Base-by-base conservation (phyloP, 345 rosid genomes). In the Pistacia vera region DNA sequence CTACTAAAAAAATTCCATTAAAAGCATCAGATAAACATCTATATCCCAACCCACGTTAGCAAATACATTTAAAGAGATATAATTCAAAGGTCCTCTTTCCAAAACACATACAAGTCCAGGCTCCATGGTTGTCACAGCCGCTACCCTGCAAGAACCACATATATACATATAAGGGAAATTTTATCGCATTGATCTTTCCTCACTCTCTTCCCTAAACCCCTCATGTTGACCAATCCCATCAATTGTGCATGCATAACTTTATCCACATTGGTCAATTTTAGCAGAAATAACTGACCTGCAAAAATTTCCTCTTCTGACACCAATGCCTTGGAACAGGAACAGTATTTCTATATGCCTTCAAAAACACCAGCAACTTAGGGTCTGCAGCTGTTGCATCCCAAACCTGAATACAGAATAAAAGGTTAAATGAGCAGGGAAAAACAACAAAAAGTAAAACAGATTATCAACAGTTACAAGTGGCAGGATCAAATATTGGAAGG, bases 341-440 rank as follows among this genome's bases (percentile, higher is more conserved):
- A 68, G 96, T 88, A 75, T 97, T 97, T 85, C 97, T 84, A 78
- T 94, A 96, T 5, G 99, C 89, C 81, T 96, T 96, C 85, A 97
- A 73, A 85, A 77, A 97, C 65, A 97, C 99, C 78, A 97, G 87
- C 88, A 97, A 76, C 88, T 94, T 97, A 3, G 99, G 98, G 76
- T 97, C 99, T 54, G 97, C 93, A 18, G 99, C 77, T 77, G 97
- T 97, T n/a, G 98, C 98, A 81, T 97, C 99, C 99, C 99, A 97
- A 55, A 97, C 97, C 99, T 97, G 78, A 70, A 77, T 13, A 81
- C 58, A n/a, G n/a, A 52, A 48, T 4, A 79, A 65, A 67, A 56
- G 30, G 60, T 72, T 51, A 28, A 52, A 69, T 70, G 62, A 72
- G 22, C 4, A 10, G 5, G 13, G 7, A 48, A 56, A 33, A 22